Base-by-base conservation (phyloP, 257 asterid species). In the Capsicum pubescens region DNA sequence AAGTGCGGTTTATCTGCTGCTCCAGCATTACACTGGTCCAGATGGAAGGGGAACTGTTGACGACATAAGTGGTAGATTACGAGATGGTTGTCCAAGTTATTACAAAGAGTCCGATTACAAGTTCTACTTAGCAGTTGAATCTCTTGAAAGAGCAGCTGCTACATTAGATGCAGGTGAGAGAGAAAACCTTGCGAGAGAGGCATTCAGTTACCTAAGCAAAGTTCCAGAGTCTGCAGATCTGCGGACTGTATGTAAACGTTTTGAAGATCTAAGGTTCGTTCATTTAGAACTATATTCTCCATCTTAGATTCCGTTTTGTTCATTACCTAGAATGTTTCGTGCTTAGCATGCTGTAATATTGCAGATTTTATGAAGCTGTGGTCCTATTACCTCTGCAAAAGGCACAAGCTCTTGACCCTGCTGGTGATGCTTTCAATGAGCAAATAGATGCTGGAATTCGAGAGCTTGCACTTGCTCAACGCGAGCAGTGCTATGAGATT, bases 41-140 rank as follows among this genome's bases (percentile, higher is more conserved):
- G 98, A 91, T 88, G 98, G 98, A 90, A 92, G 97, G 95, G 99
- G 99, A 85, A 93, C 98, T 56, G 98, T 96, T 68, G 98, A 96
- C 87, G 99, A 96, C 84, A 91, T 96, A 79, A 96, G 99, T 87
- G 92, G 89, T 79, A 92, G 92, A 87, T 87, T 96, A 80, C 91
- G 95, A 44, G 97, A 93, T 87, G 99, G 99, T 86, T 96, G 99
- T 86, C 94, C 99, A 46, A 96, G 99, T 90, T 96, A 89, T 86
- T 96, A 91, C 84, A 92, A 92, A 88, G 98, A 94, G 90, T 92
- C 97, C 58, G 98, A 96, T 89, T 89, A 94, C 92, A 96, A 94
- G 90, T 96, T 96, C 87, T 96, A 91, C 89, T 90, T 92, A 86
- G 98, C 99, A 63, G 98, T 94, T 85, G 99, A 96, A 87, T 94